A percentile compares a stretch with the other conserved stretches of the same genome.
Conservation (phyloP, 2,329 filamentous ascomycete species). For the Botrytis aclada region DNA sequence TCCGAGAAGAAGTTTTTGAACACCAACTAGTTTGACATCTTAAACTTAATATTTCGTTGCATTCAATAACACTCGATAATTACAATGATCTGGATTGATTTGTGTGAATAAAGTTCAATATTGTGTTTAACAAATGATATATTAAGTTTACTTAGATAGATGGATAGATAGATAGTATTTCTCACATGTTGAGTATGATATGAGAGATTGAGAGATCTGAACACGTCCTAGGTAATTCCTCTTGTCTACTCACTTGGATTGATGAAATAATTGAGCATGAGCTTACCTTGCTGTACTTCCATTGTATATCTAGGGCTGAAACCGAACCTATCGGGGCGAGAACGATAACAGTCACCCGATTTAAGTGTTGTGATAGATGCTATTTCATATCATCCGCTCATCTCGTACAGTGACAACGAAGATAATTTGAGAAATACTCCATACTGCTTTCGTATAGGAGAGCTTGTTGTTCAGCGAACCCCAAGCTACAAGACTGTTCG, state of each 20-base stretch:
- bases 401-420: not conserved
- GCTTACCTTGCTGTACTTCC: not conserved
- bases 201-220: not conserved
- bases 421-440: not conserved
- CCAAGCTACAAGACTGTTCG: not conserved
- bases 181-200: not conserved
- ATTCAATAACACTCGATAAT: not conserved
- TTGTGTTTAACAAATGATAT: not conserved
- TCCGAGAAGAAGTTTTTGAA: too few relatives aligned
- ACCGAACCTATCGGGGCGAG: not conserved
- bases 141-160: not conserved
- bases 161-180: not conserved
- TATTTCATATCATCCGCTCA: not conserved
- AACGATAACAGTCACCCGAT: not conserved
- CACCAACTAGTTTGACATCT: not conserved
- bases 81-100: too few relatives aligned
- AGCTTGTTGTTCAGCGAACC: too few relatives aligned
- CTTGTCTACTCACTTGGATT: not conserved
- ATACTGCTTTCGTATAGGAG: not conserved
- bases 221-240: not conserved
- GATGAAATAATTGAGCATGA: not conserved
- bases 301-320: not conserved
- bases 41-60: not conserved
- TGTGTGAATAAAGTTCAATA: not conserved
- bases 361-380: not conserved